These are phyloP conservation scores for Alternaria hordeiaustralica DNA, from an alignment of 2,329 filamentous ascomycete species.

Conservation along the genomic window DNA sequence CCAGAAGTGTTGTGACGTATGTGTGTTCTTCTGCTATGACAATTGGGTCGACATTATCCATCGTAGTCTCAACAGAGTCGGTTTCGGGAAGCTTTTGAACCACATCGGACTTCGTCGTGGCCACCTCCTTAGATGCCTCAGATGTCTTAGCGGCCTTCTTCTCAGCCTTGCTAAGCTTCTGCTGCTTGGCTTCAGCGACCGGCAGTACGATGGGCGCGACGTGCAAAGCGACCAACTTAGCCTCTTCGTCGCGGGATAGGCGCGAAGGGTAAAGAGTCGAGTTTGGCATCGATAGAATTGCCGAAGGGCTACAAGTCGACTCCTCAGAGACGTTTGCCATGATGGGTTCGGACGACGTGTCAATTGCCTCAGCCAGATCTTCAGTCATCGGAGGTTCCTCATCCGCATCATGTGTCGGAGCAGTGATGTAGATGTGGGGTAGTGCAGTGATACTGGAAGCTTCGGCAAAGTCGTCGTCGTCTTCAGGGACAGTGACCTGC, in stretches of 20 bases:
- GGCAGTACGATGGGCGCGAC: not conserved
- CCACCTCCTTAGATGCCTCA: not conserved
- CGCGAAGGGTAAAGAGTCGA: not conserved
- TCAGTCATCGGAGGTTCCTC: not conserved
- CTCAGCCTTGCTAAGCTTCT: not conserved
- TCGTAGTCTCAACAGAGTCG: not conserved
- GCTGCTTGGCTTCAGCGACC: not conserved
- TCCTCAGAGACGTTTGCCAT: rapidly evolving
- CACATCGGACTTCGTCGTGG: not conserved
- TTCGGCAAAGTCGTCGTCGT: rapidly evolving
- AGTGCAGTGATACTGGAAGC: not conserved
- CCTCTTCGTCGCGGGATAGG: not conserved
- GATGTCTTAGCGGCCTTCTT: not conserved
- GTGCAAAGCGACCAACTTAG: not conserved
- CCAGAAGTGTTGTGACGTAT: not conserved
- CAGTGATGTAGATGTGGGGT: not conserved
- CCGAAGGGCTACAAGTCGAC: not conserved
- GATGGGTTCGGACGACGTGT: not conserved
- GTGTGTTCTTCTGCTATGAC: not conserved
- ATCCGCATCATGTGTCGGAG: not conserved
- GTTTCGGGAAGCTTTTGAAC: not conserved
- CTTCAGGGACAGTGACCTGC: not conserved
- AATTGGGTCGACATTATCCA: too few relatives aligned
- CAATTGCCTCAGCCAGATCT: not conserved
- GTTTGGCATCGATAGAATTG: not conserved